A percentile compares a stretch with the other conserved stretches of the same genome.
phyloP scores from a whole-genome alignment of 768 basidiomycete genomes.

The Neoboletus magnificus region DNA sequence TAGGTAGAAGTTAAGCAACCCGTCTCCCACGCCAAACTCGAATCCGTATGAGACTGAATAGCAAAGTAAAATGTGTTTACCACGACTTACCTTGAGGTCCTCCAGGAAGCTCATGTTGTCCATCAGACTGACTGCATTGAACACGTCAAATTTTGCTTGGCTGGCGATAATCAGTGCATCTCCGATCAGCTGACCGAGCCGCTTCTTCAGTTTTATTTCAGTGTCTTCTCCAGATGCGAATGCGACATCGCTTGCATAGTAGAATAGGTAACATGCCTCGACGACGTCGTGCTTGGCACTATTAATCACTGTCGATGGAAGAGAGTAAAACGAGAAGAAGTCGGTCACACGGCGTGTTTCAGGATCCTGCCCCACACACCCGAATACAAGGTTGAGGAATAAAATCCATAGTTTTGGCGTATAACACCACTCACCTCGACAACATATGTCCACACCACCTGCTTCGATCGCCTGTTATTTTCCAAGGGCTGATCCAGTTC shows the following conservation, averaged over 20 bases:
- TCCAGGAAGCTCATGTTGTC: conserved; percentile 83
- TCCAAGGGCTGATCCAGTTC: conserved; percentile 39
- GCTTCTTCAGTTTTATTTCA: conserved; percentile 59
- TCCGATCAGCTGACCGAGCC: conserved; percentile 66
- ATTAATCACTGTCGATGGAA: conserved; percentile 90
- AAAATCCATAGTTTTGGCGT: background rate
- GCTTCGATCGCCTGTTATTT: conserved; percentile 54
- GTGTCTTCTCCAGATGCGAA: conserved; percentile 60
- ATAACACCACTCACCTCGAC: conserved; percentile 65
- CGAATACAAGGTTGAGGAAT: background rate
- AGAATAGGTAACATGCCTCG: conserved; percentile 93
- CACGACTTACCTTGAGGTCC: conserved; percentile 68
- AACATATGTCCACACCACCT: conserved; percentile 96
- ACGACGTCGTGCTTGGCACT: conserved; percentile 67
- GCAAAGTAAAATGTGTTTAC: background rate
- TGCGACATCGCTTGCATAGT: conserved; percentile 83
- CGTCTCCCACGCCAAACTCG: conserved; percentile 92
- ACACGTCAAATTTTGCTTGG: conserved; percentile 88
- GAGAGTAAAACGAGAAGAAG: conserved; percentile 94
- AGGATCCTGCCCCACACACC: conserved; percentile 57
- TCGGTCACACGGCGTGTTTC: conserved; percentile 84
- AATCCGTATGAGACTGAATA: conserved; percentile 6
- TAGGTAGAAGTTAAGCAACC: conserved; percentile 85
- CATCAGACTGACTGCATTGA: conserved; percentile 94
- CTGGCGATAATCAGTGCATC: conserved; percentile 83